These are phyloP conservation scores for Noccaea caerulescens DNA, from an alignment of 345 rosid genomes.

Conservation along the genomic window DNA sequence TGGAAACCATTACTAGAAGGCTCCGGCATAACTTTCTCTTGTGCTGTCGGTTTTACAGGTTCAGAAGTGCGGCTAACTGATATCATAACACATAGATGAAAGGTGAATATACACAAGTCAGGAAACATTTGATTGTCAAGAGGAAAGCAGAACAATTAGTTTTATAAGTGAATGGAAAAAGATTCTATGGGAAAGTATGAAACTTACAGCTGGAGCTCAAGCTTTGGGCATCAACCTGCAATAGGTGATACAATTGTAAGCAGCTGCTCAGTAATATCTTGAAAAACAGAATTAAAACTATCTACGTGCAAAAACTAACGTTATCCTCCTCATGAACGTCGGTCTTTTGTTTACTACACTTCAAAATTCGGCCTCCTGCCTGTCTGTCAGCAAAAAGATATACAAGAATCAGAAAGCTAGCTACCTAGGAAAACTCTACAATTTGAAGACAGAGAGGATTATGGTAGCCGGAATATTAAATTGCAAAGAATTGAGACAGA, in stretches of 20 bases:
- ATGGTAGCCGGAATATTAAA: slow-evolving; percentile 1
- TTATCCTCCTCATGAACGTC: slow-evolving; percentile 46
- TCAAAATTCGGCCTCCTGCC: slow-evolving; percentile 48
- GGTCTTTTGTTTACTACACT: slow-evolving; percentile 40
- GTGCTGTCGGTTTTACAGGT: slow-evolving; percentile 50
- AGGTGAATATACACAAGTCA: background rate
- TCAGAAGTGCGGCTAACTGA: slow-evolving; percentile 44
- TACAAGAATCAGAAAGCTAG: slow-evolving; percentile 38
- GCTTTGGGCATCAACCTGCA: slow-evolving; percentile 60
- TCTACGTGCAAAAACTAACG: slow-evolving; percentile 40
- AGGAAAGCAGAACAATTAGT: slow-evolving; percentile 16
- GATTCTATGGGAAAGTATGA: background rate
- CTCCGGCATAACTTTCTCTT: slow-evolving; percentile 38
- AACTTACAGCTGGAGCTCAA: slow-evolving; percentile 57
- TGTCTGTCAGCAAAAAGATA: slow-evolving; percentile 53
- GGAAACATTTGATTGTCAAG: background rate
- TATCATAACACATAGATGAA: slow-evolving; percentile 24
- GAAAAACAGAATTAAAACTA: background rate
- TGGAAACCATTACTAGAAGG: slow-evolving; percentile 42
- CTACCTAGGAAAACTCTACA: background rate
- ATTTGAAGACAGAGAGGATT: slow-evolving; percentile 6
- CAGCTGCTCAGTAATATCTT: slow-evolving; percentile 7
- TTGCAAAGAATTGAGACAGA: background rate
- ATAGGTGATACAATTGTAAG: slow-evolving; percentile 29
- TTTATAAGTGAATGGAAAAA: background rate